Evolutionary conservation across 768 basidiomycete genomes (phyloP), one percentile per base, ranked within the genome.

Genomic region (Rhodocollybia butyracea): DNA sequence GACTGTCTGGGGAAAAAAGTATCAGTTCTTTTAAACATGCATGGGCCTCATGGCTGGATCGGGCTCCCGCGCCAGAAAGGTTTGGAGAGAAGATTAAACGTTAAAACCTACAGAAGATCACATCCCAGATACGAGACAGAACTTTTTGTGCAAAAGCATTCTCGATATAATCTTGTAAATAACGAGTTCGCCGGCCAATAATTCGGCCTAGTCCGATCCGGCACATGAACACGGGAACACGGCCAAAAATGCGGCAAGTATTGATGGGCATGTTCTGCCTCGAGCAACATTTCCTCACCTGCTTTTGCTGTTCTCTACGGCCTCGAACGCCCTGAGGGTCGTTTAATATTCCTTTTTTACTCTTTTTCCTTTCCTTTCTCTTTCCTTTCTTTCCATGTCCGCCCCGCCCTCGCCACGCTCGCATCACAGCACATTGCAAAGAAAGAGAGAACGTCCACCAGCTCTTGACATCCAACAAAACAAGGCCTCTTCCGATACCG

Each of bases 361-460:
- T 59, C 57, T 60, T 30, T 52, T 61, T 54, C 61, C 56, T 57
- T 62, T 51, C 62, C 66, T 66, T 66, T 54, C 59, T 59, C 57
- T 57, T 63, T 40, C 60, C 55, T 61, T 65, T 68, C 68, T 65
- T 64, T 73, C 68, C 68, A 72, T 77, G 71, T 76, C 73, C 60
- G 70, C 75, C 51, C 70, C 72, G 60, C 71, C 71, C 60, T 73
- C 75, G 56, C 69, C 76, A 63, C 69, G 68, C 68, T 61, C 68
- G 69, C 66, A 71, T 62, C 68, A 72, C 67, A 72, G 66, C 63
- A 59, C 64, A 59, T 67, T 68, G 46, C 61, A 67, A 60, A 78
- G 69, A 71, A 76, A 71, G 67, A 76, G 75, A 68, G 80, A 81
- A 66, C 74, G 76, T 61, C 79, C 79, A 40, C 76, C 80, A 36